Base-by-base conservation (phyloP, 1,284 basidiomycete genomes). In the Trichosporon sp. region DNA sequence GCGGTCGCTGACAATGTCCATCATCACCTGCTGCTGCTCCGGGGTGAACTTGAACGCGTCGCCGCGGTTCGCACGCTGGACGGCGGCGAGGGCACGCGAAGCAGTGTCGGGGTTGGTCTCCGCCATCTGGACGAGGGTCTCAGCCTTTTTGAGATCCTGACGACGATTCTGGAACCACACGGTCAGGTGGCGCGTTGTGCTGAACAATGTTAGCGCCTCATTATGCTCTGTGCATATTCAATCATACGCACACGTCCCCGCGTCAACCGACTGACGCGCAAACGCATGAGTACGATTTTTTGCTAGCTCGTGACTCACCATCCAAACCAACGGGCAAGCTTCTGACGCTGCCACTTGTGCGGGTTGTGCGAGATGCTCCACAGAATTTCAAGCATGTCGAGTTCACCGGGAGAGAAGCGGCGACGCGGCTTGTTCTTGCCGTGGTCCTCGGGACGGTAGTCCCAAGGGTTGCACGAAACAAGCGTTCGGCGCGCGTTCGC, bases 121-220 rank as follows among this genome's bases (percentile, higher is more conserved):
- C 0, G 71, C 73, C 70, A 74, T 70, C 61, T 72, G 69, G 2
- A 70, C 69, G 6, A 72, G 63, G 10, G 69, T 74, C 66, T 74
- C 73, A 1, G 71, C 69, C 74, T 75, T 75, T 54, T 75, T 75
- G 37, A 75, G 70, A 66, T 75, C 74, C 63, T 75, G 74, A 51
- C 74, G 74, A 32, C 74, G 74, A 68, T 75, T 75, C 70, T 75
- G 74, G 74, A 75, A 75, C 74, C 74, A 75, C 40, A 75, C 74
- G 5, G 74, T 75, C 11, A 75, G 69, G 63, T 75, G 74, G 19
- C 74, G 71, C 26, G 74, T 75, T 10, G 74, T 75, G 66, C 73
- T 74, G 67, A 2, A 16, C 31, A 35, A 35, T 63, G 59, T 32
- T 38, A 67, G 51, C 66, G 51, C 66, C 35, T 66, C 31, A 35